Evolutionary conservation across 805 yeast genomes (phyloP).

Genomic region (Schwanniomyces vanrijiae): DNA sequence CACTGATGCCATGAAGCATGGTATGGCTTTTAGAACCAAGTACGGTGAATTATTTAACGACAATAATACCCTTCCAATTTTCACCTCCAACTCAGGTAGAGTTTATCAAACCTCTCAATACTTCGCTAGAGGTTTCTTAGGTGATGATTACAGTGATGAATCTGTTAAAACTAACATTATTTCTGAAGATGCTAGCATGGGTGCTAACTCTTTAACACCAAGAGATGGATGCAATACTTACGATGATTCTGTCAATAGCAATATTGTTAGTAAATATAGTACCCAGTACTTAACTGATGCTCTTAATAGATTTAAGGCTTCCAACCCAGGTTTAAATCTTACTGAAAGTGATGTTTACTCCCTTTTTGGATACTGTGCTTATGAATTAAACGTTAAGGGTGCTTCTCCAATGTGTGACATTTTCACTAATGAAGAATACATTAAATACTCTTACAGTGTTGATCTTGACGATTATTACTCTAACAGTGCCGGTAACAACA

Average conservation of each 20-base stretch:
- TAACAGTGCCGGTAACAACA: slow-evolving; percentile 62
- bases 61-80: slow-evolving; percentile 44
- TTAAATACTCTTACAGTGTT: slow-evolving; percentile 57
- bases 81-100: slow-evolving; percentile 55
- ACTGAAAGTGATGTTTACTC: slow-evolving; percentile 51
- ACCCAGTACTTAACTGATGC: slow-evolving; percentile 50
- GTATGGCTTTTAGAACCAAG: slow-evolving; percentile 45
- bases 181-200: slow-evolving; percentile 47
- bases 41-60: slow-evolving; percentile 48
- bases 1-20: slow-evolving; percentile 48
- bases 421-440: slow-evolving; percentile 67
- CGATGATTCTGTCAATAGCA: slow-evolving; percentile 29
- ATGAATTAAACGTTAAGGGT: slow-evolving; percentile 71
- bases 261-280: slow-evolving; percentile 26
- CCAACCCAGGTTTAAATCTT: slow-evolving; percentile 55
- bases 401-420: slow-evolving; percentile 64
- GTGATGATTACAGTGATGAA: slow-evolving; percentile 36
- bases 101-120: slow-evolving; percentile 53
- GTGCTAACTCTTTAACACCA: slow-evolving; percentile 63
- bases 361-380: slow-evolving; percentile 68
- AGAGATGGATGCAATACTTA: slow-evolving; percentile 43
- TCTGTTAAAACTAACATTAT: slow-evolving; percentile 38
- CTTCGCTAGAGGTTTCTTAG: slow-evolving; percentile 63
- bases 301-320: slow-evolving; percentile 53
- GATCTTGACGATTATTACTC: slow-evolving; percentile 63